Evolutionary conservation across 768 basidiomycete genomes (phyloP), one percentile per base, ranked within the genome.

Genomic region (Coprinellus micaceus): DNA sequence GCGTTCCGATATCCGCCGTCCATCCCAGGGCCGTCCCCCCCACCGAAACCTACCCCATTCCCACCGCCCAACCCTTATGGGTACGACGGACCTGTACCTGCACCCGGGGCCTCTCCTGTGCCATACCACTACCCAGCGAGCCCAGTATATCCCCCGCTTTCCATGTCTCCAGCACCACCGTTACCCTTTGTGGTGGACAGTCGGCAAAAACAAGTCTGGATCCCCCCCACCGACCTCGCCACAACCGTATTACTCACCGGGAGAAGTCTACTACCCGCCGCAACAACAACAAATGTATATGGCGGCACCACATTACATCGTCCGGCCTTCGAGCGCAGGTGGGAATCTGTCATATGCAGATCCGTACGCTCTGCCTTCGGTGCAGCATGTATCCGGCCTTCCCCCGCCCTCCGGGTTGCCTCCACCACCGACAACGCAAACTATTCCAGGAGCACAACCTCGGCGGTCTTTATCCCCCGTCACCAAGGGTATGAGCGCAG

Each of bases 1-100:
- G 81, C 46, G 71, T 93, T 10, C 88, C 88, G 10, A 77, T 90
- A 0, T 75, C 74, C 22, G 76, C 89, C 21, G 74, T 83, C 22
- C 87, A 91, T 66, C 85, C 87, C 1, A 67, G 72, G n/a, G 82
- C 84, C 5, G 62, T 84, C 9, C 81, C 85, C n/a, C 17, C 59
- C 62, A 15, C 36, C 60, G 24, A 53, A 60, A n/a, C 51, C 22
- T n/a, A 24, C 39, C 29, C 22, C 36, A 37, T 17, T 48, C 46
- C 6, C 41, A 26, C 28, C 3, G 21, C 19, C 36, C 45, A 26
- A 9, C 57, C 26, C 19, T 28, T 48, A 58, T 24, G 52, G 52
- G 30, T 50, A 19, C 7, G n/a, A n/a, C 41, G 40, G 48, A 56
- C 22, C 58, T 28, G 50, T 52, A 19, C 43, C 51, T 30, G 24